Percentiles rank a stretch among this genome's conserved stretches.
Conservation (phyloP, 495 filamentous ascomycete species). For the Tuber calosporum region DNA sequence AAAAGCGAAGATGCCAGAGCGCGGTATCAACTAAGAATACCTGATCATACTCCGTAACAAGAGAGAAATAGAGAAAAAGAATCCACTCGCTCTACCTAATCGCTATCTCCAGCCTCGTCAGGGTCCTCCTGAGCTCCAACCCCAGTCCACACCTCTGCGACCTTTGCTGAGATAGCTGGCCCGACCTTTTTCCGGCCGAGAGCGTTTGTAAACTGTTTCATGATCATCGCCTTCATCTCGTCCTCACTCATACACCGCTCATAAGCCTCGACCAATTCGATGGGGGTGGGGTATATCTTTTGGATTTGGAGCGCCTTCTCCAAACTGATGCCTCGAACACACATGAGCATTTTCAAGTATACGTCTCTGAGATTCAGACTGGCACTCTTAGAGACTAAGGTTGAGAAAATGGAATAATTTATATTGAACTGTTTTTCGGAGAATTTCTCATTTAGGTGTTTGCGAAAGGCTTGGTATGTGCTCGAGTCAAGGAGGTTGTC, state of each 20-base stretch:
- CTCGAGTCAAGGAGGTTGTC: slow-evolving; percentile 58
- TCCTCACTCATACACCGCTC: slow-evolving; percentile 48
- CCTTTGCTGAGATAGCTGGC: slow-evolving; percentile 57
- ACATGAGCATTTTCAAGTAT: slow-evolving; percentile 84
- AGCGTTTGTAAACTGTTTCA: slow-evolving; percentile 50
- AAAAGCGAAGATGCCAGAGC: neutral
- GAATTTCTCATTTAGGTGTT: slow-evolving; percentile 48
- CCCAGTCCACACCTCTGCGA: slow-evolving; percentile 67
- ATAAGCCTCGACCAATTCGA: slow-evolving; percentile 61
- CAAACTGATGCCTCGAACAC: slow-evolving; percentile 64
- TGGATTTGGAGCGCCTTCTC: slow-evolving; percentile 81
- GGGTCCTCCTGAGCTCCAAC: slow-evolving; percentile 13
- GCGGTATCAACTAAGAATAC: neutral
- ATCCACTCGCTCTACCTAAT: neutral
- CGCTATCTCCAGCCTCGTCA: slow-evolving; percentile 15
- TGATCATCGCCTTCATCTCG: slow-evolving; percentile 48
- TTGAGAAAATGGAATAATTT: slow-evolving; percentile 64
- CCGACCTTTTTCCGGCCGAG: slow-evolving; percentile 63
- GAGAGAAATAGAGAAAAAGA: neutral
- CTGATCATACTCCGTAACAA: neutral
- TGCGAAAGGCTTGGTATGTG: slow-evolving; percentile 62
- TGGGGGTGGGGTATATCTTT: slow-evolving; percentile 64
- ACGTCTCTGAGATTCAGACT: slow-evolving; percentile 65
- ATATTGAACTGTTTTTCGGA: slow-evolving; percentile 55
- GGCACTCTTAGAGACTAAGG: slow-evolving; percentile 66